Evolutionary conservation across 176 grass and related monocot genomes (phyloP), one percentile per base, ranked within the genome.

Genomic region (Calamus simplicifolius): DNA sequence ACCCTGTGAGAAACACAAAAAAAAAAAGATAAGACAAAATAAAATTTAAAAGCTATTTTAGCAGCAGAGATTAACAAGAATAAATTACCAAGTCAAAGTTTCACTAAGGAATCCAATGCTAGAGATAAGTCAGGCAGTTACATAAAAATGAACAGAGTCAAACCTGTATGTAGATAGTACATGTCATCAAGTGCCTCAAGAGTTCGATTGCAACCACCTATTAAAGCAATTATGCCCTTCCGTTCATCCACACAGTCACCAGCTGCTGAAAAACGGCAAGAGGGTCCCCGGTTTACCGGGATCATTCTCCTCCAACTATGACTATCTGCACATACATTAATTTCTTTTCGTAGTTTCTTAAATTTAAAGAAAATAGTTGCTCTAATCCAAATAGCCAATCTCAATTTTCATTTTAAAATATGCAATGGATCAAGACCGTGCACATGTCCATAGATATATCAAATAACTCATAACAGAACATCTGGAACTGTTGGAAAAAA

Each of bases 101-200:
- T 26, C 26, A 57, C 16, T 5, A 50, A 18, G 31, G 5, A 66
- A 55, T 69, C 27, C 38, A n/a, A 55, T n/a, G 29, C 12, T 53
- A 19, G 17, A 38, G 30, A 27, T 30, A 26, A 51, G 16, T 62
- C 16, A 54, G 5, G 28, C 21, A 43, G 15, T 51, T 15, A 23
- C 17, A 54, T 13, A 56, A n/a, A 28, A 30, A 17, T 4, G 29
- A 73, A 59, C 16, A 71, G 27, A 56, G 30, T 29, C 74, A 27
- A 62, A 77, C 63, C 74, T 69, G 74, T 77, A 49, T 77, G 65
- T 15, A 77, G 69, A 50, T 69, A 77, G 55, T 68, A 77, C 57
- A 77, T 68, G 64, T 77, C 64, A 77, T 69, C 57, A 58, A 68
- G 65, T 52, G 74, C 65, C 49, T 77, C 54, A 69, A 77, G 74